Evolutionary conservation across 305 asterid species (phyloP).

Genomic region (Solanum aculeatissimum): DNA sequence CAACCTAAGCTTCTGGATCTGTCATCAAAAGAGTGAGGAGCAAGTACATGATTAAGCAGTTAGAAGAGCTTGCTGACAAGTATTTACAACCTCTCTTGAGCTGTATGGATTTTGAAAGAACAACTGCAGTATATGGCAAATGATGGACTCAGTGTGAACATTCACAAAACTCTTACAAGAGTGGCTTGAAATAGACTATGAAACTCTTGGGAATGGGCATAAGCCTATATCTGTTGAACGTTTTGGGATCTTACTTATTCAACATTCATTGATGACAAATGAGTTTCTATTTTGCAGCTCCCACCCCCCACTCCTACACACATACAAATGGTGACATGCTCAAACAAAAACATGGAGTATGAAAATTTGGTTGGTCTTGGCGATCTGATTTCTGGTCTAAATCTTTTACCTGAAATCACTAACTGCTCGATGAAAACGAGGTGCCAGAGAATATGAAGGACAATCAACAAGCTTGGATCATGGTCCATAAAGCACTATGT

Average conservation of each 20-base stretch:
- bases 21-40: neutral
- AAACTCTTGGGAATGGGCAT: neutral
- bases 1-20: neutral
- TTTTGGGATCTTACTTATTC: neutral
- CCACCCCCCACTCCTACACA: neutral
- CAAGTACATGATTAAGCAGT: neutral
- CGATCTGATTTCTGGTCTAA: neutral
- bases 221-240: neutral
- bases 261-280: neutral
- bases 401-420: neutral
- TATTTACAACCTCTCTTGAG: neutral
- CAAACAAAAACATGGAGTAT: neutral
- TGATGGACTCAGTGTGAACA: neutral
- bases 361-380: neutral
- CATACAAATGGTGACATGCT: neutral
- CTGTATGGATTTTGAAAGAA: neutral
- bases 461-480: neutral
- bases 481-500: neutral
- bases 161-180: neutral
- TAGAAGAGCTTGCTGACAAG: neutral
- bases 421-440: neutral
- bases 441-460: neutral
- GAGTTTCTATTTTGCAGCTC: neutral
- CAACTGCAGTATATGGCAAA: neutral
- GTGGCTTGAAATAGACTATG: neutral